Conservation (phyloP, 148 eudicot genomes). For the Fagopyrum esculentum region DNA sequence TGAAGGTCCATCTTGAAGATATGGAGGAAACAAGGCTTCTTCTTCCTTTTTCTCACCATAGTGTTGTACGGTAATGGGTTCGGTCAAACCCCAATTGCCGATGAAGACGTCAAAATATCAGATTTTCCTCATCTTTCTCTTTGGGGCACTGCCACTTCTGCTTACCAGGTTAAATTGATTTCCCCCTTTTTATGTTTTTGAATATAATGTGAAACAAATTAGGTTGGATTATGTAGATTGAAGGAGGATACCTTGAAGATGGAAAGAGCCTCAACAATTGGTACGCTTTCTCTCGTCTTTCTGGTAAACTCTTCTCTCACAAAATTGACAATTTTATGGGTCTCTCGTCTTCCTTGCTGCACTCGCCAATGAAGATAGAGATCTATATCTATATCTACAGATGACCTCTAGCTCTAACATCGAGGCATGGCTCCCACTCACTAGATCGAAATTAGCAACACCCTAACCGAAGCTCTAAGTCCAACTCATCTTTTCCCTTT, state of each 20-base stretch:
- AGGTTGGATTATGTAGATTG: conserved; percentile 33
- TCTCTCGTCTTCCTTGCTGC: neutral
- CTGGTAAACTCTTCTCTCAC: conserved; percentile 17
- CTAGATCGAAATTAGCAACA: no score
- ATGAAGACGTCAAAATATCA: conserved; percentile 31
- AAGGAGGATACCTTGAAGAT: conserved; percentile 59
- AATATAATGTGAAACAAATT: neutral
- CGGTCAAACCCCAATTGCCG: neutral
- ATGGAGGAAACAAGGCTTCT: neutral
- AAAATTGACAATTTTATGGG: neutral
- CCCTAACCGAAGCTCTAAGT: no score
- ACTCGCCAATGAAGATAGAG: no score
- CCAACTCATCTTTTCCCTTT: no score
- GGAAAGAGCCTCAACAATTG: conserved; percentile 57
- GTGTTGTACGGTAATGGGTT: neutral
- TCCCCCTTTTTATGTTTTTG: neutral
- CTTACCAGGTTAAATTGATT: conserved; percentile 38
- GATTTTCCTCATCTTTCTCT: conserved; percentile 55
- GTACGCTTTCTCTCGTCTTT: conserved; percentile 46
- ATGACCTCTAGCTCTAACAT: no score
- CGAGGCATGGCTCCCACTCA: no score
- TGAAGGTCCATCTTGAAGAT: no score
- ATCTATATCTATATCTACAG: no score
- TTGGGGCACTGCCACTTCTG: conserved; percentile 63
- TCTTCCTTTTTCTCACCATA: neutral